Percentiles rank a stretch among this genome's conserved stretches.
Conservation (phyloP, 345 rosid genomes). For the Eucalyptus erythrocorys region DNA sequence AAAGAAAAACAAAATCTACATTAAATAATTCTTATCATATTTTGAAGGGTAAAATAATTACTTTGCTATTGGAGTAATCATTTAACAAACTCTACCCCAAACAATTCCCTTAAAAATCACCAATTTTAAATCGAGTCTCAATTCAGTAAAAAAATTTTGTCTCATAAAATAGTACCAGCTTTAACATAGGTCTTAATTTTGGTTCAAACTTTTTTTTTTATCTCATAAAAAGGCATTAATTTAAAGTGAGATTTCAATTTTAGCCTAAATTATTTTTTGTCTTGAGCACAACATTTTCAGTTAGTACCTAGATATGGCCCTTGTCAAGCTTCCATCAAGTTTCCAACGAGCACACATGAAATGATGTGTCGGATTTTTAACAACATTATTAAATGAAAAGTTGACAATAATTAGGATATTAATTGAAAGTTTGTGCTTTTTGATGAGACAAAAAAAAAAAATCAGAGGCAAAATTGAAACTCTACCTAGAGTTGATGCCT, state of each 20-base stretch:
- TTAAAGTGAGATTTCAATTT: not conserved
- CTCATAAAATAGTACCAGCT: not conserved
- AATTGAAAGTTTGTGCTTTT: not conserved
- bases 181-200: not conserved
- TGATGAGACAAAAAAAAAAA: not conserved
- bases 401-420: not conserved
- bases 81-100: not conserved
- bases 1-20: not conserved
- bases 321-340: not conserved
- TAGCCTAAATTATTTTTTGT: not conserved
- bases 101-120: not conserved
- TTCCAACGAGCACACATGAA: not conserved
- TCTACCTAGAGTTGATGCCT: not conserved
- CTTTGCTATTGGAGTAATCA: not conserved
- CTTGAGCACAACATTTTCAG: not conserved
- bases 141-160: fast-evolving
- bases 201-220: not conserved
- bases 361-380: not conserved
- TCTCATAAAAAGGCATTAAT: fast-evolving
- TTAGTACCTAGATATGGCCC: not conserved
- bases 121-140: not conserved
- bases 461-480: not conserved
- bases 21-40: not conserved
- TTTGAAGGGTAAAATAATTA: not conserved
- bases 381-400: no score